phyloP scores from a whole-genome alignment of 345 rosid genomes.

The Psidium friedrichsthalianum region DNA sequence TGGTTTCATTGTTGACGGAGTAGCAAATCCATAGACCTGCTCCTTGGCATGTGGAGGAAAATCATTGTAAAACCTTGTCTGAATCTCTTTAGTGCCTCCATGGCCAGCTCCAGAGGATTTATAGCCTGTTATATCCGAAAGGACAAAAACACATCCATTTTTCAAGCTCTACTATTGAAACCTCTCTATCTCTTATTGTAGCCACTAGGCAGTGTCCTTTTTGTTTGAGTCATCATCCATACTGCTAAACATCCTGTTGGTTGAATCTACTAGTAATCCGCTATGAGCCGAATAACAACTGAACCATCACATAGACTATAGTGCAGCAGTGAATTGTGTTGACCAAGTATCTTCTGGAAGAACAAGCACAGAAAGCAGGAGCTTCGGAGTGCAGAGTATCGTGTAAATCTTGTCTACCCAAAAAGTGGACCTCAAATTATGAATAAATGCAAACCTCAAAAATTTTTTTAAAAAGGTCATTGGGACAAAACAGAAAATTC shows the following conservation, averaged over 20 bases:
- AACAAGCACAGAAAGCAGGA: background rate
- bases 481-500: background rate
- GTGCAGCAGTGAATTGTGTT: background rate
- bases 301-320: background rate
- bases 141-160: background rate
- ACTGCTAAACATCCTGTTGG: background rate
- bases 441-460: background rate
- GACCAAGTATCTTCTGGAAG: background rate
- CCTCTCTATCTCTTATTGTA: background rate
- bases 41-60: constrained; percentile 82
- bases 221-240: background rate
- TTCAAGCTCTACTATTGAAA: background rate
- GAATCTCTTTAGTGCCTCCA: constrained; percentile 84
- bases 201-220: background rate
- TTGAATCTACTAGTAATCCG: background rate
- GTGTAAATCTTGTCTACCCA: background rate
- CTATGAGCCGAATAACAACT: background rate
- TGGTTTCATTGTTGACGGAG: constrained; percentile 99
- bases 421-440: background rate
- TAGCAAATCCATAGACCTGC: constrained; percentile 76
- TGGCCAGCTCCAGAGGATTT: constrained; percentile 78
- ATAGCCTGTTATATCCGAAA: constrained; percentile 49
- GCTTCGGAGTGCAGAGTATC: background rate
- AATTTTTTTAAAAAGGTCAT: background rate
- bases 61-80: constrained; percentile 69